These are phyloP conservation scores for Fraxinus paxiana DNA, from an alignment of 305 asterid genomes.

Conservation along the genomic window DNA sequence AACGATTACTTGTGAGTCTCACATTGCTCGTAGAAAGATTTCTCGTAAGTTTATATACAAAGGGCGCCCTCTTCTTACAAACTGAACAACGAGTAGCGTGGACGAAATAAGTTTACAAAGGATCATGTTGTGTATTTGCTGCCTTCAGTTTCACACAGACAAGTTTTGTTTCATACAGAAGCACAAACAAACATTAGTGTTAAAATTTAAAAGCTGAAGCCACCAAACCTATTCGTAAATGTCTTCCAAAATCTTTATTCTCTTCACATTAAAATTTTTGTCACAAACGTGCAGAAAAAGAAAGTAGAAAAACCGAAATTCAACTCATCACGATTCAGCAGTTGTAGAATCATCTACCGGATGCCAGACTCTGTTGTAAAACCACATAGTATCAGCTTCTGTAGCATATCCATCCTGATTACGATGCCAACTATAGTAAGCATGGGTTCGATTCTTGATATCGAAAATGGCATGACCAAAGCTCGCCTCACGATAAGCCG, in stretches of 20 bases:
- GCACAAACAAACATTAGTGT: not conserved
- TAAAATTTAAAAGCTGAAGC: not conserved
- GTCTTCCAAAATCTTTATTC: not conserved
- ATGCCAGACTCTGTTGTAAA: conserved; percentile 56
- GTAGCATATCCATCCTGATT: conserved; percentile 62
- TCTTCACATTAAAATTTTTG: not conserved
- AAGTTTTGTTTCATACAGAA: not conserved
- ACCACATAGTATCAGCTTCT: conserved; percentile 65
- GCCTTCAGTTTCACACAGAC: not conserved
- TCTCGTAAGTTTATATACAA: not conserved
- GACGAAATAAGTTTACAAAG: not conserved
- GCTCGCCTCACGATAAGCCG: conserved; percentile 79
- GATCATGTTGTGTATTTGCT: not conserved
- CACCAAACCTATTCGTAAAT: not conserved
- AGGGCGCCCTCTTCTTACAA: not conserved
- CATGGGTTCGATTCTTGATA: conserved; percentile 71
- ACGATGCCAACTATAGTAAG: conserved; percentile 69
- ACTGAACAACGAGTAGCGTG: not conserved
- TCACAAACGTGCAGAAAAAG: not conserved
- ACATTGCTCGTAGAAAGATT: not conserved
- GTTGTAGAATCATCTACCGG: conserved; percentile 45
- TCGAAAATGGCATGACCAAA: conserved; percentile 75
- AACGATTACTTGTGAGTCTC: not conserved
- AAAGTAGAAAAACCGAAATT: not conserved
- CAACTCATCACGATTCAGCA: conserved; percentile 18